Evolutionary conservation across 164 flowering plant species (phyloP).

Genomic region (Magnolia sinica): DNA sequence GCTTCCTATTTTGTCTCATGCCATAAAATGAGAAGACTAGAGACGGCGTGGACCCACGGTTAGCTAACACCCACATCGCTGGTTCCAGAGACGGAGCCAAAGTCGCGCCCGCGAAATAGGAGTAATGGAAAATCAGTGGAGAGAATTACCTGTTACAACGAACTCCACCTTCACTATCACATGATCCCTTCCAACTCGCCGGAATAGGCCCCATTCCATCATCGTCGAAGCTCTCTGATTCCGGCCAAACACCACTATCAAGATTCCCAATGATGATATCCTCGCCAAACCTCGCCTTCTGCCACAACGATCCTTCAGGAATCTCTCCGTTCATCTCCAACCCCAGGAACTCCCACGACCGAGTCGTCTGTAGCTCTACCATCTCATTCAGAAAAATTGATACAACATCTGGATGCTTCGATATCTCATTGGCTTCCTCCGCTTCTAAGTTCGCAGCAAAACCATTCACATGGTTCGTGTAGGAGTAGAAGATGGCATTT

Average conservation of each 20-base stretch:
- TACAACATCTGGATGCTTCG: conserved; percentile 40
- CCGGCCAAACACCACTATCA: conserved; percentile 70
- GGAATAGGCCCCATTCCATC: conserved; percentile 47
- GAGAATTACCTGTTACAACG: conserved; percentile 51
- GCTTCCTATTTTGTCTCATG: no score
- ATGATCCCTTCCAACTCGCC: conserved; percentile 45
- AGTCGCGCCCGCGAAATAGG: no score
- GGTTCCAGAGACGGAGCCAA: no score
- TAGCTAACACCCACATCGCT: no score
- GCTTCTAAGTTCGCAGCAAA: conserved; percentile 68
- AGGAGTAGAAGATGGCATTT: conserved; percentile 52
- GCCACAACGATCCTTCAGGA: not conserved
- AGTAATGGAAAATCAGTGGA: no score
- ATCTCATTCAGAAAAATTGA: conserved; percentile 52
- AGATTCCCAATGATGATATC: conserved; percentile 51
- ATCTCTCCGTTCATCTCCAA: conserved; percentile 25
- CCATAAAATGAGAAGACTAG: no score
- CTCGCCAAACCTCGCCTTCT: not conserved
- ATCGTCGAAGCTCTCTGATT: conserved; percentile 53
- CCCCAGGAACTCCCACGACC: conserved; percentile 57
- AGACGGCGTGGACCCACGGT: no score
- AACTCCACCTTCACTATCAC: conserved; percentile 37
- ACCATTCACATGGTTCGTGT: conserved; percentile 52
- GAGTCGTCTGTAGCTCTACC: conserved; percentile 55
- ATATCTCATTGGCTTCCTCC: conserved; percentile 47